phyloP scores from a whole-genome alignment of 176 grass and related monocot genomes.

The Rhynchospora pubera region DNA sequence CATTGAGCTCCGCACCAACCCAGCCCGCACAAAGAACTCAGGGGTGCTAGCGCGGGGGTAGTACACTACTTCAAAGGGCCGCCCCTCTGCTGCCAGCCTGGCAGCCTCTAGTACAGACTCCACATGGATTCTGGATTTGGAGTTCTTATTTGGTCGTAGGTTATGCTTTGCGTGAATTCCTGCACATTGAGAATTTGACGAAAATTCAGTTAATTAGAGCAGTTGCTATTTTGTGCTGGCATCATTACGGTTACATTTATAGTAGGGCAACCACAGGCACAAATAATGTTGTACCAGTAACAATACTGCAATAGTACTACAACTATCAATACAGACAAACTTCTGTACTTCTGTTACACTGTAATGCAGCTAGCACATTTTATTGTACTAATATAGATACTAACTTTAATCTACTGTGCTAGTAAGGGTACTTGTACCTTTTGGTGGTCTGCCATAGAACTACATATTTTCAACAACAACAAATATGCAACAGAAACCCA shows the following conservation, averaged over 20 bases:
- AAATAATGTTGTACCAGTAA: not conserved
- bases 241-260: not conserved
- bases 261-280: not conserved
- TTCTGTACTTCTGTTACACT: too few relatives aligned
- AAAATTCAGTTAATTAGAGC: not conserved
- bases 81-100: slow-evolving; percentile 44
- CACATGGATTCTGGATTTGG: slow-evolving; percentile 25
- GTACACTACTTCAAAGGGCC: slow-evolving; percentile 73
- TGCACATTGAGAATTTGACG: not conserved
- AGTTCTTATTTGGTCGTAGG: not conserved
- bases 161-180: slow-evolving; percentile 14
- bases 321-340: not conserved
- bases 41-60: slow-evolving; percentile 81
- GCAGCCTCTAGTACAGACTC: slow-evolving; percentile 70
- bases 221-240: not conserved
- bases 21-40: slow-evolving; percentile 70
- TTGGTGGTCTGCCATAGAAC: not conserved
- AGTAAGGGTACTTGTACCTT: not conserved
- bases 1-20: slow-evolving; percentile 45
- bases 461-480: not conserved
- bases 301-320: not conserved
- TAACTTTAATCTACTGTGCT: not conserved
- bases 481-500: not conserved
- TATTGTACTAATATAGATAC: not conserved
- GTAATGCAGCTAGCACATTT: not conserved